Evolutionary conservation across 225 moss, liverwort and hornwort genomes (phyloP).

Genomic region (Pseudisothecium myosuroides): DNA sequence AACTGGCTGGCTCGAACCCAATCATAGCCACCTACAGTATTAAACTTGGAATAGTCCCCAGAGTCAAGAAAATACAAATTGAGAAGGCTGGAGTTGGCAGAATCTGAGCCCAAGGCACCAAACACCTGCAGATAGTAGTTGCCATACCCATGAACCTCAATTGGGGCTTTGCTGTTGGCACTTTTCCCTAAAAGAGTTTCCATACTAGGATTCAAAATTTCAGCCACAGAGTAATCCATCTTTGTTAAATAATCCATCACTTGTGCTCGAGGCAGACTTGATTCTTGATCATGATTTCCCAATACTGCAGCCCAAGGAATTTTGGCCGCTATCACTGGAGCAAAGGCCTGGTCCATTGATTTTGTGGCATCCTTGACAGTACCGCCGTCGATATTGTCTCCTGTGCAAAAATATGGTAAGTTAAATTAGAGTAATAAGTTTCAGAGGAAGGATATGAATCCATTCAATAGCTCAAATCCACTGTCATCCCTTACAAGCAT

Average conservation of each 20-base stretch:
- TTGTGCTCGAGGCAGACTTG: constrained; percentile 52
- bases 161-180: constrained; percentile 14
- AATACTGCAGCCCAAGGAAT: constrained; percentile 95
- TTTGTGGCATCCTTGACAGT: constrained; percentile 51
- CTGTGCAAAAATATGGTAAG: constrained; percentile 16
- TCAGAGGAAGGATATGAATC: not conserved
- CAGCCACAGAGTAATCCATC: constrained; percentile 73
- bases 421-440: not conserved
- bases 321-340: constrained; percentile 78
- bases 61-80: constrained; percentile 93
- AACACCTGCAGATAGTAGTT: constrained; percentile 89
- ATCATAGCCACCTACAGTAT: constrained; percentile 69
- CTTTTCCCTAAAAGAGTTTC: constrained; percentile 34
- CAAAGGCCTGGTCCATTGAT: constrained; percentile 80
- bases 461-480: not conserved
- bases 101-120: constrained; percentile 41
- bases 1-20: constrained; percentile 91
- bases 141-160: constrained; percentile 68
- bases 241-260: constrained; percentile 68
- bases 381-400: constrained; percentile 79
- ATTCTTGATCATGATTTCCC: constrained; percentile 95
- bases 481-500: not conserved
- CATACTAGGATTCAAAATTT: constrained; percentile 57
- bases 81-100: constrained; percentile 54
- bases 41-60: constrained; percentile 84